phyloP scores from a whole-genome alignment of 2,329 filamentous ascomycete genomes.

The Penicillium sp. region DNA sequence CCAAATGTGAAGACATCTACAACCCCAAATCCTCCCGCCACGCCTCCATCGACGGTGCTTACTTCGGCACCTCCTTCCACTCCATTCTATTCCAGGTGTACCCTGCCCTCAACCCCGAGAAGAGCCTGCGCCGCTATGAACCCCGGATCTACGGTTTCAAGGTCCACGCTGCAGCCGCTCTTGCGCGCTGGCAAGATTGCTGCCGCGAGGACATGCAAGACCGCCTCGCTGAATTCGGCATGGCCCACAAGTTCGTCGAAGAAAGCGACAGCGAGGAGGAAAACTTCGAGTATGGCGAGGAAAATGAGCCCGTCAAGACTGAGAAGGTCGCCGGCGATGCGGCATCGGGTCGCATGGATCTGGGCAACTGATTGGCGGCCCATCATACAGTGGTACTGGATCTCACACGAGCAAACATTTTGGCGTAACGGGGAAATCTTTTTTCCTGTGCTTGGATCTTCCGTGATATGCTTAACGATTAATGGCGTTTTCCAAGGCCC shows the following conservation, averaged over 20 bases:
- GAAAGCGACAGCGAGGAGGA: conserved; percentile 69
- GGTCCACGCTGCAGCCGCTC: conserved; percentile 85
- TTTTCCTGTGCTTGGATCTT: conserved; percentile 29
- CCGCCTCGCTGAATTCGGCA: conserved; percentile 69
- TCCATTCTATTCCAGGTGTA: conserved; percentile 99
- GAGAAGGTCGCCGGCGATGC: conserved; percentile 37
- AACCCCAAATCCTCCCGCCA: conserved; percentile 98
- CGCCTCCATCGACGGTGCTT: conserved; percentile 93
- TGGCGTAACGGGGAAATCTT: conserved; percentile 36
- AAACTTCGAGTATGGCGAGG: conserved; percentile 51
- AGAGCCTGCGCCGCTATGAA: conserved; percentile 83
- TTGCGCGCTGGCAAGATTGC: conserved; percentile 88
- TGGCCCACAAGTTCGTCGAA: conserved; percentile 79
- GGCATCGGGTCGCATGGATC: conserved; percentile 46
- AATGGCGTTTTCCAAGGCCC: conserved; percentile 36
- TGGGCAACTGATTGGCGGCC: conserved; percentile 37
- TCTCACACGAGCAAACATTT: conserved; percentile 29
- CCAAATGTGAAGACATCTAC: conserved; percentile 96
- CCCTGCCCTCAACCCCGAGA: conserved; percentile 83
- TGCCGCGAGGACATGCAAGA: conserved; percentile 82
- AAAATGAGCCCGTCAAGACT: conserved; percentile 46
- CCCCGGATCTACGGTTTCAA: conserved; percentile 94
- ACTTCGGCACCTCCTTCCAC: conserved; percentile 98
- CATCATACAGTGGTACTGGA: conserved; percentile 13
- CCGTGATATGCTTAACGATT: conserved; percentile 35